Conservation (phyloP, 345 rosid species). For the Corchorus olitorius region DNA sequence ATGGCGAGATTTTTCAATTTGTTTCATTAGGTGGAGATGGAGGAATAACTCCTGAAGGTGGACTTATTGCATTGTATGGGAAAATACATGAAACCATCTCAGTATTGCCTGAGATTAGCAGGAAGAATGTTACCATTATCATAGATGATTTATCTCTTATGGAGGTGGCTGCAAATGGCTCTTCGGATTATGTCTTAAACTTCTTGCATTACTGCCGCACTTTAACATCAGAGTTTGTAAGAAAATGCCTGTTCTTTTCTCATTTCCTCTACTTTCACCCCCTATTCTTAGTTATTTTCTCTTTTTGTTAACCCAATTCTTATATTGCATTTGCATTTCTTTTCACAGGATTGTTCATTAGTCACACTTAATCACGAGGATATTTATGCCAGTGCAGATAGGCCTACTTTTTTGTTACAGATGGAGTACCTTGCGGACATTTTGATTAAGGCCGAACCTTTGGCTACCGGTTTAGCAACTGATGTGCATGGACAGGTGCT, state of each 20-base stretch:
- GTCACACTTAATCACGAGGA: slow-evolving; percentile 76
- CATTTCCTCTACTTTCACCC: not conserved
- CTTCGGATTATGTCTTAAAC: slow-evolving; percentile 61
- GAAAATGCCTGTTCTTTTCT: slow-evolving; percentile 24
- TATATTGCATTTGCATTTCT: slow-evolving; percentile 6
- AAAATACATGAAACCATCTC: slow-evolving; percentile 49
- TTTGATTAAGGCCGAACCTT: slow-evolving; percentile 76
- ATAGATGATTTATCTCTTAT: slow-evolving; percentile 84
- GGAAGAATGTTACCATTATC: slow-evolving; percentile 59
- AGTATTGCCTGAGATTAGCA: slow-evolving; percentile 42
- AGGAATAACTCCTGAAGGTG: slow-evolving; percentile 39
- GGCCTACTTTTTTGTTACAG: slow-evolving; percentile 50
- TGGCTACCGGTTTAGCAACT: slow-evolving; percentile 88
- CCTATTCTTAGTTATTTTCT: not conserved
- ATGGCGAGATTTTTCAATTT: slow-evolving; percentile 7
- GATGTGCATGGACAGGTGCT: slow-evolving; percentile 94
- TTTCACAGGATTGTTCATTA: slow-evolving; percentile 69
- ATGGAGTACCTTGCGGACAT: slow-evolving; percentile 77
- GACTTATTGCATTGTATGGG: slow-evolving; percentile 53
- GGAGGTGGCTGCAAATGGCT: slow-evolving; percentile 77
- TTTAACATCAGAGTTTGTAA: slow-evolving; percentile 74
- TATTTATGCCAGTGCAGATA: slow-evolving; percentile 59
- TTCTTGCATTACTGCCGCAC: slow-evolving; percentile 85
- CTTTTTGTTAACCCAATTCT: not conserved
- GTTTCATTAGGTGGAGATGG: slow-evolving; percentile 43